A percentile compares a stretch with the other conserved stretches of the same genome.
Conservation (phyloP, 805 yeast genomes). For the Starmerella kuoi region DNA sequence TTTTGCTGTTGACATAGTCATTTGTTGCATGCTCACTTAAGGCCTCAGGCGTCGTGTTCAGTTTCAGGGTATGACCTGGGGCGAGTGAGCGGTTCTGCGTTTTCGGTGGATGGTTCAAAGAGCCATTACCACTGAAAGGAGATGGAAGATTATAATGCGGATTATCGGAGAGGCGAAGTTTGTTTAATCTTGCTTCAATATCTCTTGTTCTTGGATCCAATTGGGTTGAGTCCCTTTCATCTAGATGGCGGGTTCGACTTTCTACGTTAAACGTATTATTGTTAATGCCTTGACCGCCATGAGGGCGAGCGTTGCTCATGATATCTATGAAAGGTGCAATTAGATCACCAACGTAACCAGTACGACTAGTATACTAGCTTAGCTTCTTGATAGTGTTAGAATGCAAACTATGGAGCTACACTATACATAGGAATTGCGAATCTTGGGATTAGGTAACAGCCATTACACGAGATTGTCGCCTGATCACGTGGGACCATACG, state of each 20-base stretch:
- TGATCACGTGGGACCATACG: too few relatives aligned
- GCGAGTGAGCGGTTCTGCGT: neutral
- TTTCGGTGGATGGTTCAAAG: neutral
- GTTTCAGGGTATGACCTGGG: slow-evolving; percentile 4
- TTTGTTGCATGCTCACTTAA: slow-evolving; percentile 4
- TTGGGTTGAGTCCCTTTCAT: neutral
- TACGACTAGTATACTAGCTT: too few relatives aligned
- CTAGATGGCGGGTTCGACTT: neutral
- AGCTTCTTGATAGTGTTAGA: too few relatives aligned
- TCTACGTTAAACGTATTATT: neutral
- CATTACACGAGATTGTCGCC: too few relatives aligned
- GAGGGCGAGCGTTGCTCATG: slow-evolving; percentile 1
- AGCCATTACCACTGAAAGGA: neutral
- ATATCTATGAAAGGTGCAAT: neutral
- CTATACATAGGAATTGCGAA: neutral
- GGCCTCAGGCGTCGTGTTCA: slow-evolving; percentile 19
- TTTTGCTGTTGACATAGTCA: slow-evolving; percentile 1
- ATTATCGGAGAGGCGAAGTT: neutral
- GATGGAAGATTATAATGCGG: neutral
- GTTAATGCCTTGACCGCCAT: neutral
- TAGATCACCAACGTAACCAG: neutral
- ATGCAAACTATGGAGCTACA: too few relatives aligned
- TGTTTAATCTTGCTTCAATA: neutral
- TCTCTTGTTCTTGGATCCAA: neutral
- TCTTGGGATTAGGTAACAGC: neutral